These are phyloP conservation scores for Claviceps spartinae DNA, from an alignment of 2,329 filamentous ascomycete genomes.

Conservation along the genomic window DNA sequence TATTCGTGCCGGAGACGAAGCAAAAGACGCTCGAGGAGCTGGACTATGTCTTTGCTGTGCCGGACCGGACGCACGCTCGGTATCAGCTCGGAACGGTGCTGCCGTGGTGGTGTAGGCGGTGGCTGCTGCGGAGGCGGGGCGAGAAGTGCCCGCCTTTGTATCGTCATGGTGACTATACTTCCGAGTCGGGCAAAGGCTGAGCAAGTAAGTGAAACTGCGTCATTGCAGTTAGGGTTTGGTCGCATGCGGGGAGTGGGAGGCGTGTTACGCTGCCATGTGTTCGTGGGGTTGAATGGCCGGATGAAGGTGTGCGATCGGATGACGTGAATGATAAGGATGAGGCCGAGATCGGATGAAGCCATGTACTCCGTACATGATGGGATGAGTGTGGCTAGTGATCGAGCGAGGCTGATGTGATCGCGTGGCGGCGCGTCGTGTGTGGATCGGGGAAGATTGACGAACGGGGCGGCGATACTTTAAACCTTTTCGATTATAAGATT, in stretches of 20 bases:
- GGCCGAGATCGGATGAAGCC: too few relatives aligned
- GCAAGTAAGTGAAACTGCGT: background rate
- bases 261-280: too few relatives aligned
- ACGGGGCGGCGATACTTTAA: background rate
- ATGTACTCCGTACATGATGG: too few relatives aligned
- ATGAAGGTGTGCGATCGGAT: too few relatives aligned
- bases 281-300: too few relatives aligned
- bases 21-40: slow-evolving; percentile 36
- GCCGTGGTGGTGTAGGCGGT: slow-evolving; percentile 24
- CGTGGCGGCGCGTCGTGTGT: background rate
- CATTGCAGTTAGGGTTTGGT: background rate
- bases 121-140: slow-evolving; percentile 5
- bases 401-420: background rate
- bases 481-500: background rate
- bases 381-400: too few relatives aligned
- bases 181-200: background rate
- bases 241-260: background rate
- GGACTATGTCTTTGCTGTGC: slow-evolving; percentile 33
- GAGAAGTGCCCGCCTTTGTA: slow-evolving; percentile 7
- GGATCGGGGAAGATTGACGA: background rate
- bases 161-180: slow-evolving; percentile 1
- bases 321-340: too few relatives aligned
- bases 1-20: slow-evolving; percentile 37
- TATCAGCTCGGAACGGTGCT: slow-evolving; percentile 25
- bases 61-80: slow-evolving; percentile 24